A percentile compares a stretch with the other conserved stretches of the same genome.
phyloP scores from a whole-genome alignment of 495 filamentous ascomycete genomes.

The Tuber melanosporum region DNA sequence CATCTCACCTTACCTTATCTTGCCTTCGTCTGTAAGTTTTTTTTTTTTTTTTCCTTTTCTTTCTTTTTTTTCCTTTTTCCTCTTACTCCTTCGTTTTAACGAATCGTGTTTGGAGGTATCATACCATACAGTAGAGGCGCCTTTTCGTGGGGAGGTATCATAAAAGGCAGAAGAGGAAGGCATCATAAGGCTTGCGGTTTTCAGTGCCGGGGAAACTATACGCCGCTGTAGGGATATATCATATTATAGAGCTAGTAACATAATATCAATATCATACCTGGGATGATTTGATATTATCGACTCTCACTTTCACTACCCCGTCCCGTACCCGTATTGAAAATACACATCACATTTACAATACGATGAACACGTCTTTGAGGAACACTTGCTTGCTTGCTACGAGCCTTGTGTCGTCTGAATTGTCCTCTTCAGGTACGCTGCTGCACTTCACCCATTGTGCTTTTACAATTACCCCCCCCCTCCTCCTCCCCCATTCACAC shows the following conservation, averaged over 20 bases:
- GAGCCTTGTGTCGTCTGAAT: constrained; percentile 5
- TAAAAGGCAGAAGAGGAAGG: not conserved
- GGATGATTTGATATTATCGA: not conserved
- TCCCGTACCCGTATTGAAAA: not conserved
- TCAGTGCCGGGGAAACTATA: not conserved
- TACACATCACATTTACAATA: not conserved
- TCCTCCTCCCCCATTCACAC: not conserved
- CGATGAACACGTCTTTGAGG: constrained; percentile 2
- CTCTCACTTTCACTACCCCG: not conserved
- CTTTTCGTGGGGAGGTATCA: not conserved
- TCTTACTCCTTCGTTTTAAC: not conserved
- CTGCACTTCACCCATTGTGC: not conserved
- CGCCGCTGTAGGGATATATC: not conserved
- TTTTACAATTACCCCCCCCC: not conserved
- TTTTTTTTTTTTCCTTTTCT: not conserved
- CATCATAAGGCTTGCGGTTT: not conserved
- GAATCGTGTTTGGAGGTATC: not conserved
- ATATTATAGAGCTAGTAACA: not conserved
- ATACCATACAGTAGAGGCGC: not conserved
- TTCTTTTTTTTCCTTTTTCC: not conserved
- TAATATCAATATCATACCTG: not conserved
- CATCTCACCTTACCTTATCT: not conserved
- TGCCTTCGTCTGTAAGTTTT: not conserved
- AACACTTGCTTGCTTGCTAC: constrained; percentile 1
- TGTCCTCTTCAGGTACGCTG: constrained; percentile 1